phyloP scores from a whole-genome alignment of 129 eudicot genomes.

The Lactuca sativa region DNA sequence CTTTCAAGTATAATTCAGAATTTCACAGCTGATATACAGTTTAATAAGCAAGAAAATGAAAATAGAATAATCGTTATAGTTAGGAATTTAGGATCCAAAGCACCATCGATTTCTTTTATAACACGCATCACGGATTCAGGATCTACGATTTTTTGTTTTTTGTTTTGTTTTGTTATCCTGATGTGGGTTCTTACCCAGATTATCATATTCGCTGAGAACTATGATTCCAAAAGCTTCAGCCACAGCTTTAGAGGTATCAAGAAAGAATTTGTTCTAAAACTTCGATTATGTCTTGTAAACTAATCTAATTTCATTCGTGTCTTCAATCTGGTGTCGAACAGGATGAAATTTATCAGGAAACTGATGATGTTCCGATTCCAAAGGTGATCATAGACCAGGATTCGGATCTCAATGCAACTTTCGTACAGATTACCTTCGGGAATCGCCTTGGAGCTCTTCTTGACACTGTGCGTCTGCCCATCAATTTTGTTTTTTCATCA shows the following conservation, averaged over 20 bases:
- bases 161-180: constrained; percentile 4
- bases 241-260: constrained; percentile 75
- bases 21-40: neutral
- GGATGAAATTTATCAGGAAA: constrained; percentile 57
- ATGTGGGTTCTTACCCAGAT: constrained; percentile 52
- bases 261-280: neutral
- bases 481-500: neutral
- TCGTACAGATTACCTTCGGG: constrained; percentile 78
- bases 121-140: constrained; percentile 15
- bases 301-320: neutral
- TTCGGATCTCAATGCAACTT: constrained; percentile 82
- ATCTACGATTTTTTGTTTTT: constrained; percentile 17
- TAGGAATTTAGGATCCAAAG: constrained; percentile 14
- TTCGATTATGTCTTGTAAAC: neutral
- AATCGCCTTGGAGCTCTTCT: constrained; percentile 97
- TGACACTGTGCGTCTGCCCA: constrained; percentile 61
- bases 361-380: constrained; percentile 70
- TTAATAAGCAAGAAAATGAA: neutral
- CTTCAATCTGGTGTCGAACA: constrained; percentile 24
- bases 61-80: neutral
- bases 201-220: constrained; percentile 35
- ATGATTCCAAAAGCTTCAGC: constrained; percentile 61
- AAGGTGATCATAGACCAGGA: constrained; percentile 83
- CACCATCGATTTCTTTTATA: neutral
- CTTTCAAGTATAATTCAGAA: constrained; percentile 9